Base-by-base conservation (phyloP, 441 rosid genomes). In the Iberis amara region DNA sequence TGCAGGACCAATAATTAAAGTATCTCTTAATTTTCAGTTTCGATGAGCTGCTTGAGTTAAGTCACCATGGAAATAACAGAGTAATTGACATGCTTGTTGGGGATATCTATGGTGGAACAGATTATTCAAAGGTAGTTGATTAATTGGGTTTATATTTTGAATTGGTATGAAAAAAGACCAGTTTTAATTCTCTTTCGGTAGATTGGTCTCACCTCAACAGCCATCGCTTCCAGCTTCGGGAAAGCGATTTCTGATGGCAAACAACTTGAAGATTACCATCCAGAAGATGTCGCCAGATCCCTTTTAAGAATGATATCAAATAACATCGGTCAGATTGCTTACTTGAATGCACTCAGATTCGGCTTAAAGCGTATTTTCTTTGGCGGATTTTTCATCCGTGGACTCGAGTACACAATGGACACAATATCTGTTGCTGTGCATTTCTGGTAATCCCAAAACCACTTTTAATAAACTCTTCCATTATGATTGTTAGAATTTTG, bases 341-440 rank as follows among this genome's bases (percentile, higher is more conserved):
- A 91, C 78, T 70, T 91, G 74, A 91, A 85, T 71, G 95, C 96
- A 32, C 88, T 91, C 31, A 79, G 79, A 61, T 91, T 85, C 71
- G 95, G 89, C 50, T 94, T 91, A 45, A 85, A 91, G 65, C 75
- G 95, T 52, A 83, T 87, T 11, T 79, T 87, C 68, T 91, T 90
- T 53, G 96, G 91, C 26, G 99, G 99, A 47, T 89, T 86, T 69
- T 94, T 94, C 55, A 94, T 89, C 42, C 78, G 94, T 43, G 90
- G 97, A 44, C 97, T 83, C 14, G 90, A 84, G 55, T 94, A 85
- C 71, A 94, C 96, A 39, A 85, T 94, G 97, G 99, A 94, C 69
- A 89, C 97, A 36, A 89, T 89, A 11, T 83, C 96, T 39, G 86
- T 89, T 57, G 97, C 97, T 39, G 97, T 94, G 62, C 77, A 85